Evolutionary conservation across 352 stramenopile genomes (phyloP).

Genomic region (Plasmopara muralis): DNA sequence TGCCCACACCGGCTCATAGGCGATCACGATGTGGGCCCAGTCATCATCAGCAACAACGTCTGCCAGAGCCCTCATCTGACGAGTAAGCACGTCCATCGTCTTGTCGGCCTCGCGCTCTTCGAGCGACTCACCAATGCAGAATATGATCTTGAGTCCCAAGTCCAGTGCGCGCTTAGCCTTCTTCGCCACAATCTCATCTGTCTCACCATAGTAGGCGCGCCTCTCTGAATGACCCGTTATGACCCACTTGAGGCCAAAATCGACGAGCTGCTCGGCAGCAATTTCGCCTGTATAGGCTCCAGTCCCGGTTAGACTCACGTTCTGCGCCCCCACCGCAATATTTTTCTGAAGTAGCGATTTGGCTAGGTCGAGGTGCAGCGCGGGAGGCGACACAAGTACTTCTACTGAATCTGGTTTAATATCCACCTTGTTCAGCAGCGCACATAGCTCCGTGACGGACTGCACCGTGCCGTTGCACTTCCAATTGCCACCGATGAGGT

Average conservation of each 20-base stretch:
- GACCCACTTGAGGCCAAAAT: conserved; percentile 49
- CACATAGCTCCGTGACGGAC: conserved; percentile 77
- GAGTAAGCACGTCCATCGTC: conserved; percentile 84
- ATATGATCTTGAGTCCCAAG: conserved; percentile 86
- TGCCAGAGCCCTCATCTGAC: conserved; percentile 89
- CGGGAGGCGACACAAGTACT: conserved; percentile 63
- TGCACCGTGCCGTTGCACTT: conserved; percentile 73
- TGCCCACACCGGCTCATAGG: conserved; percentile 94
- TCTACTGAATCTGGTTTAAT: conserved; percentile 60
- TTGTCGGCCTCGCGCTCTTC: conserved; percentile 76
- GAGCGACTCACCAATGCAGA: conserved; percentile 94
- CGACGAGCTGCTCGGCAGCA: conserved; percentile 84
- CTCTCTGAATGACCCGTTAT: conserved; percentile 87
- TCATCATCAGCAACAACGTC: conserved; percentile 74
- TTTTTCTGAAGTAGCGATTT: conserved; percentile 50
- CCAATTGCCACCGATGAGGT: conserved; percentile 44
- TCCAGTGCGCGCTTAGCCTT: conserved; percentile 84
- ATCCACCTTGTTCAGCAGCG: conserved; percentile 75
- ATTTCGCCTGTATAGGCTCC: conserved; percentile 92
- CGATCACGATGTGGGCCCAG: conserved; percentile 83
- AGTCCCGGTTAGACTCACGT: conserved; percentile 75
- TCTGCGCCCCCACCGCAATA: conserved; percentile 72
- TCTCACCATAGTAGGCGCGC: conserved; percentile 78
- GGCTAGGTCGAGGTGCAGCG: conserved; percentile 48
- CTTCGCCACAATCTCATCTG: conserved; percentile 85